Percentiles rank a stretch among this genome's conserved stretches.
These are phyloP conservation scores for Fusarium tuaranense DNA, from an alignment of 2,329 filamentous ascomycete species.

Conservation along the genomic window DNA sequence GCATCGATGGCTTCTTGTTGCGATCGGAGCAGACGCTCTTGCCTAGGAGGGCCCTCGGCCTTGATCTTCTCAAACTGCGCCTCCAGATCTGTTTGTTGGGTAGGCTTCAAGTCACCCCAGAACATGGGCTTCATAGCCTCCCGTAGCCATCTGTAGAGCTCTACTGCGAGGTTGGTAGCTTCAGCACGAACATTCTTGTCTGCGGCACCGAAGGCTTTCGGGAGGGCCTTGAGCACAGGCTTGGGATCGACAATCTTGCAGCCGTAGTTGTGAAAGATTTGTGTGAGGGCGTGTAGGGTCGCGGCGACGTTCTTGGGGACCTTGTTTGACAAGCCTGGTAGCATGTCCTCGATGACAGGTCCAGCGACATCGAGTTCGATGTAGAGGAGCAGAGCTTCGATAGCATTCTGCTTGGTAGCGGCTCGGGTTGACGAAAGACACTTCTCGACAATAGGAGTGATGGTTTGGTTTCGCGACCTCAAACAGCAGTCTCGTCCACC, in stretches of 20 bases:
- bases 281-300: conserved; percentile 79
- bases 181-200: conserved; percentile 98
- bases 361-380: conserved; percentile 89
- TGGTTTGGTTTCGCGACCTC: conserved; percentile 80
- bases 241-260: conserved; percentile 96
- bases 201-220: conserved; percentile 93
- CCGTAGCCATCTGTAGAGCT: conserved; percentile 95
- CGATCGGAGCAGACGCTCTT: conserved; percentile 87
- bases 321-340: conserved; percentile 87
- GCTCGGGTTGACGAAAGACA: conserved; percentile 88
- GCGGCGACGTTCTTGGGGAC: conserved; percentile 86
- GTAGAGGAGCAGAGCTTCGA: conserved; percentile 89
- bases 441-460: conserved; percentile 89
- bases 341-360: conserved; percentile 89
- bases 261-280: conserved; percentile 93
- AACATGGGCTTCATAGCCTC: conserved; percentile 99
- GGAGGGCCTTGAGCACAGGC: conserved; percentile 85
- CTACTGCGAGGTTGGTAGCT: conserved; percentile 89
- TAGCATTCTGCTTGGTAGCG: conserved; percentile 85
- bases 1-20: conserved; percentile 88
- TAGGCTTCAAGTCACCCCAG: conserved; percentile 94
- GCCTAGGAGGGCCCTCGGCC: conserved; percentile 86
- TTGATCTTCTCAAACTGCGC: conserved; percentile 95
- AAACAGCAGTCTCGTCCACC: conserved; percentile 83
- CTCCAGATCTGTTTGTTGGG: conserved; percentile 94